A percentile compares a stretch with the other conserved stretches of the same genome.
These are phyloP conservation scores for Solanum raphanifolium DNA, from an alignment of 257 asterid species.

Conservation along the genomic window DNA sequence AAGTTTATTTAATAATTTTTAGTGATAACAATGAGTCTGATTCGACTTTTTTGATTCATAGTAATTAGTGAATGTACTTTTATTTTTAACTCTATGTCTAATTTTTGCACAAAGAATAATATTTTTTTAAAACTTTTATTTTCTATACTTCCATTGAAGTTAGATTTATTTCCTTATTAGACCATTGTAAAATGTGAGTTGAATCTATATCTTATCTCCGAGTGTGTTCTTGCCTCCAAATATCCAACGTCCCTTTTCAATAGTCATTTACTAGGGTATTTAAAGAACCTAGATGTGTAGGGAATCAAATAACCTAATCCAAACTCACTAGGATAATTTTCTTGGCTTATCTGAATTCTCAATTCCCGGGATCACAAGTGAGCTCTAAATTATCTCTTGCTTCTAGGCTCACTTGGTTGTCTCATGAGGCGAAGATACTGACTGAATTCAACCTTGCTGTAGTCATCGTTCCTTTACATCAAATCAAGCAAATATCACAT, in stretches of 20 bases:
- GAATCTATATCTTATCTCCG: neutral
- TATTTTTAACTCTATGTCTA: too few relatives aligned
- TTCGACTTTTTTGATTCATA: too few relatives aligned
- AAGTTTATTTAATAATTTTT: too few relatives aligned
- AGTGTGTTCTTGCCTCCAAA: neutral
- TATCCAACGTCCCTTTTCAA: too few relatives aligned
- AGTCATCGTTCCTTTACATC: neutral
- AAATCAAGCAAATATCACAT: neutral
- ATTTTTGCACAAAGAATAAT: too few relatives aligned
- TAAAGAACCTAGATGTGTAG: neutral
- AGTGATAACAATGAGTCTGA: too few relatives aligned
- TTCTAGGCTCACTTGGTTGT: neutral
- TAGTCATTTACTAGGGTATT: neutral
- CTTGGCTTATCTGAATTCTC: too few relatives aligned
- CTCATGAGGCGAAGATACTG: neutral
- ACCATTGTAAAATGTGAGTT: too few relatives aligned
- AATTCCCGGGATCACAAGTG: neutral
- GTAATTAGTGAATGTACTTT: too few relatives aligned
- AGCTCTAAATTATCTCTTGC: neutral
- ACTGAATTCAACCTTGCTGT: neutral
- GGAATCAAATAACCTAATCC: neutral
- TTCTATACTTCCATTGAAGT: too few relatives aligned
- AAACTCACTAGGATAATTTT: neutral
- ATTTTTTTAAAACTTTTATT: too few relatives aligned
- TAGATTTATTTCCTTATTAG: too few relatives aligned